Evolutionary conservation across 2,329 filamentous ascomycete species (phyloP).

Genomic region (Diaporthe vexans): DNA sequence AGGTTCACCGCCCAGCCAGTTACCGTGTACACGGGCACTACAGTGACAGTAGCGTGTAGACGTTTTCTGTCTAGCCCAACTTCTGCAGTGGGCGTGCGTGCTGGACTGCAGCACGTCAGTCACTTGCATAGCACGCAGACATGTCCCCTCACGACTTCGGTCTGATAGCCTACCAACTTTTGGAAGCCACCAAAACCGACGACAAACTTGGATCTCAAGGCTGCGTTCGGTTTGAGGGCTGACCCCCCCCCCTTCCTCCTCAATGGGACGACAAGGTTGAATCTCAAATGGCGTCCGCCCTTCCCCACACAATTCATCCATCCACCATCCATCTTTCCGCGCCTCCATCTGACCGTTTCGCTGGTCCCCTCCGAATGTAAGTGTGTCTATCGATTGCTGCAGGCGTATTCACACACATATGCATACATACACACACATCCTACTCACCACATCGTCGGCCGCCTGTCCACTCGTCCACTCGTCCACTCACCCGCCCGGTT

Average conservation of each 20-base stretch:
- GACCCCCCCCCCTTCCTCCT: background rate
- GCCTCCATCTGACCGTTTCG: constrained; percentile 16
- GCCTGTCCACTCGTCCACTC: background rate
- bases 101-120: constrained; percentile 21
- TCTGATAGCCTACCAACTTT: constrained; percentile 17
- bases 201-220: constrained; percentile 15
- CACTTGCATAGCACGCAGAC: constrained; percentile 17
- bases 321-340: background rate
- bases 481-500: constrained; percentile 6
- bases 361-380: background rate
- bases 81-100: constrained; percentile 5
- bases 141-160: constrained; percentile 23
- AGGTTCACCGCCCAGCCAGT: constrained; percentile 18
- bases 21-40: background rate
- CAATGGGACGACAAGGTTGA: constrained; percentile 12
- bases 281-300: constrained; percentile 21
- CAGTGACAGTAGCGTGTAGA: background rate
- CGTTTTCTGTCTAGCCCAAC: background rate
- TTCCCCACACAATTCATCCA: background rate
- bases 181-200: background rate
- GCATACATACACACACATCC: background rate
- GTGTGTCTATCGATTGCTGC: background rate
- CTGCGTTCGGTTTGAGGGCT: constrained; percentile 23
- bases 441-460: background rate
- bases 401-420: background rate